phyloP scores from a whole-genome alignment of 177 flowering plant species.

The Vitis hybrid region DNA sequence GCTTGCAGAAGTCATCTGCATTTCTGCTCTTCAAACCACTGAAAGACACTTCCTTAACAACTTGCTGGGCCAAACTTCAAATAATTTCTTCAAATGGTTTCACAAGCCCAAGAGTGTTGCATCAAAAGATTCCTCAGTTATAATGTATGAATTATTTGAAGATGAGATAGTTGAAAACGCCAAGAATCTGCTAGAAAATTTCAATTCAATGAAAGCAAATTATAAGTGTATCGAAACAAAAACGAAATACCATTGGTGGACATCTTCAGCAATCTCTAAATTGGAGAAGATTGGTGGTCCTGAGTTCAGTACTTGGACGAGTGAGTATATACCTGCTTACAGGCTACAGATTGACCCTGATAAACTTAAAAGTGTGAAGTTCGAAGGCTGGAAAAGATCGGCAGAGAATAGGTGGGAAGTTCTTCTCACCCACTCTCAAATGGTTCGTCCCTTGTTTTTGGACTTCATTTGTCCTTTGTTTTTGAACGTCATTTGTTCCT shows the following conservation, averaged over 20 bases:
- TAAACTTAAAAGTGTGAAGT: constrained; percentile 39
- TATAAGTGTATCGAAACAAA: constrained; percentile 21
- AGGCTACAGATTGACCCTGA: constrained; percentile 58
- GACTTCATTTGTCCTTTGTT: constrained; percentile 30
- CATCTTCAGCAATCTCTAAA: constrained; percentile 34
- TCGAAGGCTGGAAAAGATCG: constrained; percentile 70
- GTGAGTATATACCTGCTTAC: constrained; percentile 73
- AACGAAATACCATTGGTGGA: constrained; percentile 48
- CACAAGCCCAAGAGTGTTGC: constrained; percentile 39
- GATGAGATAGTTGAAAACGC: constrained; percentile 68
- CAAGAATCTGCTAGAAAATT: constrained; percentile 43
- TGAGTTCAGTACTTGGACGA: constrained; percentile 67
- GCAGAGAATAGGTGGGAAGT: constrained; percentile 74
- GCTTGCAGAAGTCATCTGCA: constrained; percentile 80
- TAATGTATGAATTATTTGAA: constrained; percentile 46
- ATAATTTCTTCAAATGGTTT: constrained; percentile 50
- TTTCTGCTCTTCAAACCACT: constrained; percentile 60
- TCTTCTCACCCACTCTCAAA: constrained; percentile 89
- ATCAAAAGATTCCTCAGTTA: constrained; percentile 67
- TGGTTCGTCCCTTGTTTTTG: constrained; percentile 52
- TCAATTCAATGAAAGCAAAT: constrained; percentile 32
- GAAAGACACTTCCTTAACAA: constrained; percentile 38
- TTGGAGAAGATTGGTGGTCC: constrained; percentile 82
- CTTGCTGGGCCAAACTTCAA: constrained; percentile 30
- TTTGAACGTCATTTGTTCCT: background rate